Base-by-base conservation (phyloP, 352 stramenopile genomes). In the Pythium biforme region DNA sequence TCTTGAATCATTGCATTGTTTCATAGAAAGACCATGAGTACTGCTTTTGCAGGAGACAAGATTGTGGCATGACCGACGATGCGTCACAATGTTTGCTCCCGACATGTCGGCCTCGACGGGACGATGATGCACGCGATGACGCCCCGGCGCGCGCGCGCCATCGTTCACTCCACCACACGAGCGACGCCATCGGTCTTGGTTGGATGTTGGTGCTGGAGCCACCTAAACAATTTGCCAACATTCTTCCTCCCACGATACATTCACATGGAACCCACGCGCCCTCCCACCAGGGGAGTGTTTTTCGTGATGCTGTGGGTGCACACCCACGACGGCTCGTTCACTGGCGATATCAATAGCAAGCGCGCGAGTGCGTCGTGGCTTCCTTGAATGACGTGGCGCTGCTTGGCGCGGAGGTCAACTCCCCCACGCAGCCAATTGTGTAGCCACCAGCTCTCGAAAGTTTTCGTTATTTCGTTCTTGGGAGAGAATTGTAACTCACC, bases 71-170 rank as follows among this genome's bases (percentile, higher is more conserved):
- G 53, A 59, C 53, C 26, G n/a, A 15, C 7, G 27, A 17, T 20
- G 34, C 53, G 53, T 59, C 53, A 59, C 40, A 17, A 12, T 48
- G 53, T 31, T 50, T 49, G n/a, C 53, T 51, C 53, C 20, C 53
- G 8, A n/a, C 3, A 23, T 55, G 31, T 34, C 5, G 31, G 31
- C 5, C 5, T 10, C 5, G 14, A 14, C 37, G 37, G 1, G 31
- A 45, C 29, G 34, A 45, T 58, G 12, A 23, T 34, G 31, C 51
- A 23, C 11, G 17, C 26, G 7, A 53, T 53, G 47, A 53, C 26
- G 26, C 25, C 23, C 2, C 46, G 12, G 37, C 37, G 17, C 37
- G 1, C 9, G 17, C 6, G 23, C 26, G 46, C 19, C 41, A 48
- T 48, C 37, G 37, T 43, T 43, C 37, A 43, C 37, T 4, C 12